A percentile compares a stretch with the other conserved stretches of the same genome.
Conservation (phyloP, 2,329 filamentous ascomycete species). For the Trichoderma sp. region DNA sequence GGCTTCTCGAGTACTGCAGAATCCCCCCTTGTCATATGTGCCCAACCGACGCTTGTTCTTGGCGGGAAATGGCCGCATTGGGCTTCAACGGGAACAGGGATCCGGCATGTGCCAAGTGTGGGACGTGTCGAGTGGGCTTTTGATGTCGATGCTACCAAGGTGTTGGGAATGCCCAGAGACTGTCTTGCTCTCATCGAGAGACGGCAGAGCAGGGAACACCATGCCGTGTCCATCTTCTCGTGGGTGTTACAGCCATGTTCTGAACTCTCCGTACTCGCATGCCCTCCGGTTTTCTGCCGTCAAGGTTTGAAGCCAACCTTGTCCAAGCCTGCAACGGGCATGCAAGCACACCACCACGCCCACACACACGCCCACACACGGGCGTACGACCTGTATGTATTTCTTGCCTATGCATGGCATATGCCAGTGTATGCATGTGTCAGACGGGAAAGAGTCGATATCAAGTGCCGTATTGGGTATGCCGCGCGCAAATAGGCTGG, state of each 20-base stretch:
- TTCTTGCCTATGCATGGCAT: slow-evolving; percentile 14
- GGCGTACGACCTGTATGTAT: not conserved
- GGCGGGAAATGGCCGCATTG: slow-evolving; percentile 1
- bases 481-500: not conserved
- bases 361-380: not conserved
- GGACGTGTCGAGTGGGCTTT: not conserved
- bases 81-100: slow-evolving; percentile 15
- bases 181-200: not conserved
- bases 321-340: not conserved
- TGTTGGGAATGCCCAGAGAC: not conserved
- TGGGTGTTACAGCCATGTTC: not conserved
- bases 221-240: not conserved
- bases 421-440: slow-evolving; percentile 14
- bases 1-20: slow-evolving; percentile 11
- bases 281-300: not conserved
- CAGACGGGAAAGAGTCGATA: not conserved
- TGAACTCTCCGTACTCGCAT: not conserved
- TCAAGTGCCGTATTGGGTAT: not conserved
- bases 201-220: not conserved
- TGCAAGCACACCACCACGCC: not conserved
- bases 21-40: slow-evolving; percentile 11
- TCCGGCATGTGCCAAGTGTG: slow-evolving; percentile 4
- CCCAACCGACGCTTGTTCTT: slow-evolving; percentile 10
- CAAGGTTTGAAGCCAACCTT: not conserved
- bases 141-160: not conserved